Conservation (phyloP, 1,139 yeast species). For the Meyerozyma guilliermondii region DNA sequence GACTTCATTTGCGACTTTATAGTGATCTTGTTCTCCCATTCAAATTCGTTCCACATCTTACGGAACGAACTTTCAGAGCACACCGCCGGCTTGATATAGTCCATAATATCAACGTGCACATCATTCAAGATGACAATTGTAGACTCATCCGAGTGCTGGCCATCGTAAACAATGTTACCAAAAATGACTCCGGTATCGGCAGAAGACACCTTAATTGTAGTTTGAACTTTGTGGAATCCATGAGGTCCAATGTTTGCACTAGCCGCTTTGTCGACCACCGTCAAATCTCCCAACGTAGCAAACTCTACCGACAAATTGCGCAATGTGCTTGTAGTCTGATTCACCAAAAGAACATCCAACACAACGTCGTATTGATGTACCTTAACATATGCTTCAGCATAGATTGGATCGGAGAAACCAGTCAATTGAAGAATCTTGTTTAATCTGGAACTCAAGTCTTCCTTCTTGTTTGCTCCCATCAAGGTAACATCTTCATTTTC, state of each 20-base stretch:
- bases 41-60: slow-evolving; percentile 98
- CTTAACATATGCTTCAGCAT: slow-evolving; percentile 93
- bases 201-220: slow-evolving; percentile 89
- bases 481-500: slow-evolving; percentile 48
- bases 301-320: slow-evolving; percentile 92
- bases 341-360: slow-evolving; percentile 86
- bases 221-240: slow-evolving; percentile 85
- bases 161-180: slow-evolving; percentile 96
- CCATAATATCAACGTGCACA: slow-evolving; percentile 95
- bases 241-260: slow-evolving; percentile 95
- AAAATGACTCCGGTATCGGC: slow-evolving; percentile 88
- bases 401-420: slow-evolving; percentile 96
- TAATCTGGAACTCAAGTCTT: slow-evolving; percentile 68
- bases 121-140: slow-evolving; percentile 91
- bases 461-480: slow-evolving; percentile 46
- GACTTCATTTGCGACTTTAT: slow-evolving; percentile 68
- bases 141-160: slow-evolving; percentile 87
- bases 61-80: slow-evolving; percentile 91
- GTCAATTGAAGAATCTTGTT: slow-evolving; percentile 89
- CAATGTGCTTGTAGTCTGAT: slow-evolving; percentile 88
- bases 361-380: slow-evolving; percentile 96
- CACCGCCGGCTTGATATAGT: slow-evolving; percentile 90
- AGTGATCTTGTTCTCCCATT: slow-evolving; percentile 98
- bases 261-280: slow-evolving; percentile 88
- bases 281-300: slow-evolving; percentile 93